These are phyloP conservation scores for Ceratocystis albifundus DNA, from an alignment of 2,329 filamentous ascomycete genomes.

Conservation along the genomic window DNA sequence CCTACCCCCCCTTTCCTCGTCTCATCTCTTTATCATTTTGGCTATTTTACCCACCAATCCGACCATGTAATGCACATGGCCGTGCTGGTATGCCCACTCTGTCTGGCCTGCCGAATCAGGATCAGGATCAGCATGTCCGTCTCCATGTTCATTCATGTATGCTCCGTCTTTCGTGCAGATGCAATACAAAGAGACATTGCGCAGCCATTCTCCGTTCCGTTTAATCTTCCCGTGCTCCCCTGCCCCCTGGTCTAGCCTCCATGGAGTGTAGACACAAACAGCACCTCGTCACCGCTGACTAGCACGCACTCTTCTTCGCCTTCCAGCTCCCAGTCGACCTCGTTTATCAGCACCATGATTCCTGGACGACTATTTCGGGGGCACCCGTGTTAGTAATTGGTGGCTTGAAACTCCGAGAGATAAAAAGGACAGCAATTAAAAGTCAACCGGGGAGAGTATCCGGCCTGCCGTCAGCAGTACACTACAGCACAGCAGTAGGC, in stretches of 20 bases:
- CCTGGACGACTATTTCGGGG: slow-evolving; percentile 62
- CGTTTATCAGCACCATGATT: slow-evolving; percentile 92
- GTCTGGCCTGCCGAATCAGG: no score
- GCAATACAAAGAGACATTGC: no score
- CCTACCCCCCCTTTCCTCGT: background rate
- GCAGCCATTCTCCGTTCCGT: no score
- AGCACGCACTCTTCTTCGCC: slow-evolving; percentile 85
- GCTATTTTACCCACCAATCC: background rate
- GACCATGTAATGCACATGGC: no score
- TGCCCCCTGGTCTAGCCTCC: slow-evolving; percentile 51
- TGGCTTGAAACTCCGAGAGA: background rate
- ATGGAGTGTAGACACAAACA: slow-evolving; percentile 94
- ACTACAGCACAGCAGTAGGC: background rate
- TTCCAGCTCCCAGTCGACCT: slow-evolving; percentile 96
- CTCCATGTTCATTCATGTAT: no score
- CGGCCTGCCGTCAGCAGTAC: background rate
- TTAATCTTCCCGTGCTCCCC: background rate
- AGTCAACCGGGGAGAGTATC: background rate
- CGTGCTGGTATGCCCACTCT: no score
- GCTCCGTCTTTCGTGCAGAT: no score
- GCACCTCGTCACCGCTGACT: slow-evolving; percentile 68
- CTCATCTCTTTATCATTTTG: background rate
- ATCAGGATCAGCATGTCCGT: no score
- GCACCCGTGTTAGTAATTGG: slow-evolving; percentile 25
- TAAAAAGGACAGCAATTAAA: background rate